Evolutionary conservation across 139 green algal genomes (phyloP), one percentile per base, ranked within the genome.

Genomic region (Picochlorum sp.): DNA sequence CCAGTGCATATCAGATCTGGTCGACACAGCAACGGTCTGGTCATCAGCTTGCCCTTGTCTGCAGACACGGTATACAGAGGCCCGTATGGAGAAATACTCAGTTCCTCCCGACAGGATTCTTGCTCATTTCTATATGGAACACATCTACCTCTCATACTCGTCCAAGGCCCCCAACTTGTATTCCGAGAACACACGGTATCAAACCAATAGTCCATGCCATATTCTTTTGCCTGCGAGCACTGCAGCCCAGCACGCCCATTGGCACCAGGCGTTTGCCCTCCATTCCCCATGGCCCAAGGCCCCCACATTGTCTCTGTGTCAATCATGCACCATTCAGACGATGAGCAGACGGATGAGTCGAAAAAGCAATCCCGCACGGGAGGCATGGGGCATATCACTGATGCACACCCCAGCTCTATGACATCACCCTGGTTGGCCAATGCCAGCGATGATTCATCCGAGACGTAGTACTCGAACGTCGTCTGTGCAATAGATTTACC

Each of bases 181-280:
- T 59, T 59, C 7, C 20, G 23, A 37, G 51, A 59, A 31, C 51
- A 59, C 51, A 59, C 51, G 11, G 20, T 37, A 37, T 30, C 20
- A 30, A 30, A 59, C 51, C 51, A 59, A 20, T 23, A 59, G 10
- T 59, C 51, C 51, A 59, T 59, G n/a, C 51, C 51, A 30, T 18
- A 15, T 6, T 59, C 20, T 59, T 30, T 6, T n/a, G 51, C 51
- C 7, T 20, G 13, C 0, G 18, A 26, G 6, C 51, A 59, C 21
- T 59, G 51, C 4, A 59, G 11, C 21, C 51, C 51, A 34, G 51
- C 51, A 4, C 51, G 6, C 18, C 51, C 51, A 28, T 59, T 15
- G 18, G 51, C 51, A 21, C 51, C 51, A 31, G 51, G 51, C 6
- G 51, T 59, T 21, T 34, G 20, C 18, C 51, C 51, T 14, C 20